Base-by-base conservation (phyloP, 2,329 filamentous ascomycete species). In the Nothopassalora personata region DNA sequence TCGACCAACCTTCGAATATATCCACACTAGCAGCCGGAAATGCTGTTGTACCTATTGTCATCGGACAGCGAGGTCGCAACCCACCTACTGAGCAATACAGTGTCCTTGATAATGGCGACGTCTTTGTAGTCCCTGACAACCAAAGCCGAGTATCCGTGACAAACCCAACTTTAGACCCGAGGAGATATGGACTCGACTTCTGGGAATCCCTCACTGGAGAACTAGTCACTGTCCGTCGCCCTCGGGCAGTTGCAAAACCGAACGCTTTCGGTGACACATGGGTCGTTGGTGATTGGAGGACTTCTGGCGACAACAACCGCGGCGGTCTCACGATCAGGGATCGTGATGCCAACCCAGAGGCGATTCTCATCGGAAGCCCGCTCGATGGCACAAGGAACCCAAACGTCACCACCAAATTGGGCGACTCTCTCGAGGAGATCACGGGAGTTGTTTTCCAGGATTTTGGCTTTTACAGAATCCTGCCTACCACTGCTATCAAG, bases 131-230 rank as follows among this genome's bases (percentile, higher is more conserved):
- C 4, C 87, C 87, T 10, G 88, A 87, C 68, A 86, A 83, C 60
- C 75, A 76, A 43, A 81, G 76, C 61, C 79, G 80, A 64, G 69
- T 90, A 43, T 86, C 85, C 1, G 75, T 71, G 5, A 75, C 70
- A 34, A 89, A 90, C 69, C 86, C 86, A 0, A 74, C 75, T 13
- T 78, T 90, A 43, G 71, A 86, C 60, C 86, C 86, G 1, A 74
- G 75, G 23, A 73, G 76, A 46, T 90, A 86, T 67, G 87, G 87
- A 2, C 76, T 90, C 31, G 87, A 90, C 71, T 90, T 89, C 69
- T 90, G 87, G 87, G 85, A 90, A 78, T 86, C 82, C 62, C 73
- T 90, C 59, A 78, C 77, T 56, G 87, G 86, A 30, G 85, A 89
- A 72, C 76, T 89, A 7, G 86, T 90, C 13, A 88, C 83, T 0